A percentile compares a stretch with the other conserved stretches of the same genome.
Evolutionary conservation across 306 rosid genomes (phyloP).

Genomic region (Spatholobus suberectus): DNA sequence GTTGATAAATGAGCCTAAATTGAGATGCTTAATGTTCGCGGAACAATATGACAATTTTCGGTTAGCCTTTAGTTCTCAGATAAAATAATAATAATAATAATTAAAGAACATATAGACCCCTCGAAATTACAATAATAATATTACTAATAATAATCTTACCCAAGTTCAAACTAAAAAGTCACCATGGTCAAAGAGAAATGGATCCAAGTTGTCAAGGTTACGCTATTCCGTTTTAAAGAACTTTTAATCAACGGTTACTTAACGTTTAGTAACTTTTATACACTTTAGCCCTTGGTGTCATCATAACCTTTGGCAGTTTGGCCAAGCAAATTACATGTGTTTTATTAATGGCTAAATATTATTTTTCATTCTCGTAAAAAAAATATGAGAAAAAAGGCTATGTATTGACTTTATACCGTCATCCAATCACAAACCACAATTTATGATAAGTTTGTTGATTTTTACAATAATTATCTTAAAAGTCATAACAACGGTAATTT

Average conservation of each 20-base stretch:
- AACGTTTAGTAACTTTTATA: not conserved
- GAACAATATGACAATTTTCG: not conserved
- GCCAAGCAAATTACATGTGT: not conserved
- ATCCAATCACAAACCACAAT: too few relatives aligned
- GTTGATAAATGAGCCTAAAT: not conserved
- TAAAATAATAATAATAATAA: too few relatives aligned
- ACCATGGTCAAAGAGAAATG: not conserved
- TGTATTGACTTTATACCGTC: too few relatives aligned
- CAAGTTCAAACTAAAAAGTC: not conserved
- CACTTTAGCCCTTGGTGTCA: not conserved
- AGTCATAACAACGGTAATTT: too few relatives aligned
- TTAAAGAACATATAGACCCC: too few relatives aligned
- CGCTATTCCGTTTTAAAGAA: not conserved
- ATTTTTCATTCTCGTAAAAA: not conserved
- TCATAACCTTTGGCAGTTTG: not conserved
- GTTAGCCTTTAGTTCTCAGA: too few relatives aligned
- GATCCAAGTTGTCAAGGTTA: not conserved
- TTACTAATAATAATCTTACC: not conserved
- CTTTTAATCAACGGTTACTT: conserved; percentile 10
- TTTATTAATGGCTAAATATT: not conserved
- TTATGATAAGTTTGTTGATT: too few relatives aligned
- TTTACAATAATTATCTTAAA: too few relatives aligned
- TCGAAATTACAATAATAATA: not conserved
- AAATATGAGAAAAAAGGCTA: too few relatives aligned
- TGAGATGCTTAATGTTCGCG: not conserved